phyloP scores from a whole-genome alignment of 257 asterid species.

The Solanum virginianum region DNA sequence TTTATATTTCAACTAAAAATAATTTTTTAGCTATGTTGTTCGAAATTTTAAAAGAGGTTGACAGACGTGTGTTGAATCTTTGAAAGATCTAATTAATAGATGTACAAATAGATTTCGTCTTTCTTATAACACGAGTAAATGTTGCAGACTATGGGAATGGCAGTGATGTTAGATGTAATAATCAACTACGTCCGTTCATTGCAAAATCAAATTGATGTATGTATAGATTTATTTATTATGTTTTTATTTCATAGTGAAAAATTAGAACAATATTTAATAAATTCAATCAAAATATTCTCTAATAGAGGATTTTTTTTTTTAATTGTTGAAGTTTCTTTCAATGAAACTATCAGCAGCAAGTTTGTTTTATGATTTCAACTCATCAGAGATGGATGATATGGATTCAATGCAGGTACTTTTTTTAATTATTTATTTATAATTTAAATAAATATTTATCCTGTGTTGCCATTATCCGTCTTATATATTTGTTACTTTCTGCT shows the following conservation, averaged over 20 bases:
- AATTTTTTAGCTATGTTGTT: background rate
- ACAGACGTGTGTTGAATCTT: background rate
- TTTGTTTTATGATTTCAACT: slow-evolving; percentile 76
- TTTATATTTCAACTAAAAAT: background rate
- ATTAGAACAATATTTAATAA: background rate
- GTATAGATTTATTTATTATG: background rate
- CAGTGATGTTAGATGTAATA: slow-evolving; percentile 90
- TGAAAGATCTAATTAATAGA: background rate
- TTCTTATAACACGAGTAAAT: background rate
- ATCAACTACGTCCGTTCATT: slow-evolving; percentile 73
- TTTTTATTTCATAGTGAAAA: background rate
- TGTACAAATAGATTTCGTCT: accelerated
- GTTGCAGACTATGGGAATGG: slow-evolving; percentile 98
- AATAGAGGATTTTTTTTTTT: background rate
- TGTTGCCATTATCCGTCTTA: too few species aligned
- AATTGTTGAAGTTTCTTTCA: slow-evolving; percentile 52
- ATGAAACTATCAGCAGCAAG: slow-evolving; percentile 97
- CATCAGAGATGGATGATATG: slow-evolving; percentile 59
- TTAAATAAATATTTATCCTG: too few species aligned
- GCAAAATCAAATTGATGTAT: slow-evolving; percentile 90
- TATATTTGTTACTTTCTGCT: too few species aligned
- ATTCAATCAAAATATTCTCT: background rate
- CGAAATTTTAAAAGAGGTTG: background rate
- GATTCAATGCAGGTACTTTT: slow-evolving; percentile 46
- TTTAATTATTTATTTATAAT: too few species aligned